Evolutionary conservation across 2,329 filamentous ascomycete genomes (phyloP).

Genomic region (Dactylellina drechsleri): DNA sequence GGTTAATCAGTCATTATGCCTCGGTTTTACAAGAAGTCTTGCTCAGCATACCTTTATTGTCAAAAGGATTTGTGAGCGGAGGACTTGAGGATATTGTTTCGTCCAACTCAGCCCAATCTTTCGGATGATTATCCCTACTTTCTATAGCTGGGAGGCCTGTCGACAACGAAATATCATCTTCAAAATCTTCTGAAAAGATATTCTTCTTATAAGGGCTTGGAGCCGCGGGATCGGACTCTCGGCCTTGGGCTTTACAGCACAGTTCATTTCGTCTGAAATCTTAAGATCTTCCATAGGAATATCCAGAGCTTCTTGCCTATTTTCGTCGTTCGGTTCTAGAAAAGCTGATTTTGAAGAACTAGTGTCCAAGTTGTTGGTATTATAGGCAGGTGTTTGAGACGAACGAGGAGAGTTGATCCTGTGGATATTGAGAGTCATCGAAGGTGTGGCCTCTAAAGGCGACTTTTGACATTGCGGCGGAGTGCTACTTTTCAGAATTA

Average conservation of each 20-base stretch:
- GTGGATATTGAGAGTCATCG: conserved; percentile 31
- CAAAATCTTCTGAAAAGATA: no score
- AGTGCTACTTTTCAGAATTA: background rate
- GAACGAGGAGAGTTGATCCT: background rate
- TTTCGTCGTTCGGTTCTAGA: background rate
- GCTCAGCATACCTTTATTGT: background rate
- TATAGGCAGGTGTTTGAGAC: background rate
- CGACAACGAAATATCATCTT: no score
- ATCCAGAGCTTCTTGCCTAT: background rate
- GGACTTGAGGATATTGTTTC: background rate
- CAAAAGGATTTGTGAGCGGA: background rate
- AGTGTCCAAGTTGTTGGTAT: background rate
- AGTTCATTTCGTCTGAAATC: background rate
- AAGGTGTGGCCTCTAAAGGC: background rate
- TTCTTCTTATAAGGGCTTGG: background rate
- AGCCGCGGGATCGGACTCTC: background rate
- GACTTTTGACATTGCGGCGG: background rate
- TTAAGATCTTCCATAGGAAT: background rate
- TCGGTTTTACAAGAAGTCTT: no score
- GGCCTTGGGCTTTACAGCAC: background rate
- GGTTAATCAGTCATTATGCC: no score
- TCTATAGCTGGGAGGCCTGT: background rate
- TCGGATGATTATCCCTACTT: background rate
- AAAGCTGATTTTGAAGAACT: background rate
- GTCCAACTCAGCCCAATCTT: background rate